Evolutionary conservation across 2,329 filamentous ascomycete genomes (phyloP).

Genomic region (Aureobasidium sp.): DNA sequence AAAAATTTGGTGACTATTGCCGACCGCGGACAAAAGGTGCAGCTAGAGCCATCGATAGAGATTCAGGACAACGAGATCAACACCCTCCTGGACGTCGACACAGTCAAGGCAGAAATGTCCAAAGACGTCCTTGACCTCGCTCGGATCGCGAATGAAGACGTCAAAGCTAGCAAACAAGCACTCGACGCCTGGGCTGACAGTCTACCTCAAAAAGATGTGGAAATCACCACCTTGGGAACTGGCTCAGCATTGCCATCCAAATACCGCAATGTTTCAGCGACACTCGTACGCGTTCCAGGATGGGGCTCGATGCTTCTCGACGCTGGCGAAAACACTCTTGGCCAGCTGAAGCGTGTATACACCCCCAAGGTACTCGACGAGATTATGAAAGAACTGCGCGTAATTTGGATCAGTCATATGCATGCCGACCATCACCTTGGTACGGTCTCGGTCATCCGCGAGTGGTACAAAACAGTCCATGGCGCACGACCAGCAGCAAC

Average conservation of each 20-base stretch:
- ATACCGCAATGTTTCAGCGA: constrained; percentile 90
- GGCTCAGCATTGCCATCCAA: constrained; percentile 86
- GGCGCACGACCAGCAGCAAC: constrained; percentile 26
- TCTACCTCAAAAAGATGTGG: constrained; percentile 66
- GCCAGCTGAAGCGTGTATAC: constrained; percentile 73
- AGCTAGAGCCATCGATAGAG: constrained; percentile 31
- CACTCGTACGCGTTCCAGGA: constrained; percentile 74
- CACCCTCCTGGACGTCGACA: constrained; percentile 43
- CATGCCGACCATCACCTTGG: constrained; percentile 97
- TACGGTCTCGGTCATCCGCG: constrained; percentile 69
- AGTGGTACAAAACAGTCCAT: constrained; percentile 62
- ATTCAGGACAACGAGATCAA: constrained; percentile 43
- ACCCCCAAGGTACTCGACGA: constrained; percentile 55
- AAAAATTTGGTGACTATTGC: constrained; percentile 24
- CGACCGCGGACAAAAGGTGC: constrained; percentile 28
- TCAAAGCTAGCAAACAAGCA: constrained; percentile 32
- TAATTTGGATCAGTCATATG: constrained; percentile 89
- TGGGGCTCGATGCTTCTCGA: constrained; percentile 87
- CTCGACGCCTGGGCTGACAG: constrained; percentile 54
- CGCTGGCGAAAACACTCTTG: constrained; percentile 85
- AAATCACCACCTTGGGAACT: constrained; percentile 83
- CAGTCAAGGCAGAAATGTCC: constrained; percentile 37
- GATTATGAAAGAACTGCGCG: constrained; percentile 70
- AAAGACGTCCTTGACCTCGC: constrained; percentile 50
- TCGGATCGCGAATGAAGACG: constrained; percentile 32